phyloP scores from a whole-genome alignment of 106 monocot genomes.

The Chionographis japonica region DNA sequence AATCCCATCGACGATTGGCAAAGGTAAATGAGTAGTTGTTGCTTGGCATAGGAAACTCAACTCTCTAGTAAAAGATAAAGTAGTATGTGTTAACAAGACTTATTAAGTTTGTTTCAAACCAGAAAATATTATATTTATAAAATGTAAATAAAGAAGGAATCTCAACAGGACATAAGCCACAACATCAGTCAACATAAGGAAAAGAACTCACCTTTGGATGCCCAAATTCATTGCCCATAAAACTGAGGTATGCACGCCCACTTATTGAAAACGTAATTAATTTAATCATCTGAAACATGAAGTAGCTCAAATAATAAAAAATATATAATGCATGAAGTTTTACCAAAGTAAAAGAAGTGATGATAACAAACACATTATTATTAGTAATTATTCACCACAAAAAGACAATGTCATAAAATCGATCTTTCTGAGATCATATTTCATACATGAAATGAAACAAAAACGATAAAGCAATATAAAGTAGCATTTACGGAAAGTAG shows the following conservation, averaged over 20 bases:
- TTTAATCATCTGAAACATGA: constrained; percentile 70
- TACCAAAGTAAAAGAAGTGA: not conserved
- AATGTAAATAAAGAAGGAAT: constrained; percentile 2
- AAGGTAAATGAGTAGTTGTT: constrained; percentile 62
- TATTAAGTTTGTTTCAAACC: not conserved
- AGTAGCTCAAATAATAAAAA: not conserved
- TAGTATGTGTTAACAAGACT: constrained; percentile 2
- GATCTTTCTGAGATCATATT: no score
- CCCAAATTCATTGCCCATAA: constrained; percentile 99
- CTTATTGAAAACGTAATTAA: constrained; percentile 77
- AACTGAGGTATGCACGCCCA: constrained; percentile 83
- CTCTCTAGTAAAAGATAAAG: constrained; percentile 44
- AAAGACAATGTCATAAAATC: no score
- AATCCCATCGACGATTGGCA: constrained; percentile 81
- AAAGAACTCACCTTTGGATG: constrained; percentile 82
- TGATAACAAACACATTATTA: not conserved
- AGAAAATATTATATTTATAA: not conserved
- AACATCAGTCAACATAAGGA: not conserved
- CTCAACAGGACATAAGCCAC: not conserved
- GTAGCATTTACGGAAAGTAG: no score
- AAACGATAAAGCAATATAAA: no score
- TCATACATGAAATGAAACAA: no score
- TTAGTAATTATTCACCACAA: no score
- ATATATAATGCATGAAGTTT: no score
- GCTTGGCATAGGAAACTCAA: constrained; percentile 91